Base-by-base conservation (phyloP, 495 filamentous ascomycete genomes). In the Penicillium cataractarum region DNA sequence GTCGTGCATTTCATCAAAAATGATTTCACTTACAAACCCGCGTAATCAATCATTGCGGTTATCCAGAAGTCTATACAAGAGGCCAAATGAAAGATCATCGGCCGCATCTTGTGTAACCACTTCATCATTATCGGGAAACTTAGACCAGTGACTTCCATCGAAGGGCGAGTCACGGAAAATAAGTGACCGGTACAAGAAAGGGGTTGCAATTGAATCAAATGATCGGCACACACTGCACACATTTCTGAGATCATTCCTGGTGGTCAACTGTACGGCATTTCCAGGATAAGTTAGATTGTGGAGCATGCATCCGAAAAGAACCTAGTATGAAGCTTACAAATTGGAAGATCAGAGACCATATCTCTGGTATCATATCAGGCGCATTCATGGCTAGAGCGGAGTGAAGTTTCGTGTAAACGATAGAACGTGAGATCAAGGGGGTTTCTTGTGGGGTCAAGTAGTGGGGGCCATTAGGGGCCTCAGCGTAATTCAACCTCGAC, bases 131-230 rank as follows among this genome's bases (percentile, higher is more conserved):
- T 46, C 40, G 6, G 40, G 40, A 22, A 46, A 22, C 40, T 46
- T 22, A 19, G 19, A 46, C 40, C 40, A 46, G 40, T 46, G 40
- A 10, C 40, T 19, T 46, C 40, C 40, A 19, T 46, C 10, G 19
- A 46, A 22, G 21, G 40, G 19, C 2, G n/a, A 19, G 21, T 22
- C 40, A 22, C 52, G 29, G 3, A 62, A 56, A 10, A 57, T 51
- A 42, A 57, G 40, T 19, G 60, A 62, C 26, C 44, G 60, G 53
- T 62, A 62, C 31, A 62, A 40, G 8, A 62, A 17, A 24, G 60
- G 60, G 13, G 44, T 62, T 21, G 60, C 60, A 17, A 62, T 42
- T 12, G 19, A 33, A 37, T 62, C 44, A 26, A 56, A 62, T 27
- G 22, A 13, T 56, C 32, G 50, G 12, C 19, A 62, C 21, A 62